phyloP scores from a whole-genome alignment of 148 eudicot species.

The Agrostemma githago region DNA sequence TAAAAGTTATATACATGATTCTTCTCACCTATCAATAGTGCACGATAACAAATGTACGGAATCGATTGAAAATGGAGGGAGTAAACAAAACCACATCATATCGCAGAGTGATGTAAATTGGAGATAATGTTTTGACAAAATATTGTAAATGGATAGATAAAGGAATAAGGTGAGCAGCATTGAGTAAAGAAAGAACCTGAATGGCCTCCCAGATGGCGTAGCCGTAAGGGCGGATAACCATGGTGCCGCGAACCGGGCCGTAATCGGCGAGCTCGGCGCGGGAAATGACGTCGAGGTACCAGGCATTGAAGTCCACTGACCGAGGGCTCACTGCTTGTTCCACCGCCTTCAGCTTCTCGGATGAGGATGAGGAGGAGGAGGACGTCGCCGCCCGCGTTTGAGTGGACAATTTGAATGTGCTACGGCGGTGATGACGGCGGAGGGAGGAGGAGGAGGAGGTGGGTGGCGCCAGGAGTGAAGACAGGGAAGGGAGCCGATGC shows the following conservation, averaged over 20 bases:
- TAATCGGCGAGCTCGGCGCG: slow-evolving; percentile 91
- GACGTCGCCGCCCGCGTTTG: neutral
- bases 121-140: no score
- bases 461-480: slow-evolving; percentile 18
- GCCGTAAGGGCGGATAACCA: slow-evolving; percentile 97
- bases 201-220: slow-evolving; percentile 98
- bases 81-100: no score
- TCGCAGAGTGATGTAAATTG: no score
- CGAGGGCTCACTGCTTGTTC: slow-evolving; percentile 70
- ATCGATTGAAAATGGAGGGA: no score
- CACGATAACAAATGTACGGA: no score
- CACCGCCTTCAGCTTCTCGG: slow-evolving; percentile 34
- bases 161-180: neutral
- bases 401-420: slow-evolving; percentile 22
- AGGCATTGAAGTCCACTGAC: slow-evolving; percentile 82
- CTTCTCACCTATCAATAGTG: no score
- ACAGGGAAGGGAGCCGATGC: slow-evolving; percentile 23
- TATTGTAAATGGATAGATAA: no score
- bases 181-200: slow-evolving; percentile 39
- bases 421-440: slow-evolving; percentile 31
- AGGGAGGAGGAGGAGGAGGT: slow-evolving; percentile 35
- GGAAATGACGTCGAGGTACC: slow-evolving; percentile 86
- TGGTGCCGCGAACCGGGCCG: slow-evolving; percentile 96
- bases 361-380: slow-evolving; percentile 33
- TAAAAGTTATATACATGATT: no score